Conservation (phyloP, 768 basidiomycete species). For the Boletus rubroflammeus region DNA sequence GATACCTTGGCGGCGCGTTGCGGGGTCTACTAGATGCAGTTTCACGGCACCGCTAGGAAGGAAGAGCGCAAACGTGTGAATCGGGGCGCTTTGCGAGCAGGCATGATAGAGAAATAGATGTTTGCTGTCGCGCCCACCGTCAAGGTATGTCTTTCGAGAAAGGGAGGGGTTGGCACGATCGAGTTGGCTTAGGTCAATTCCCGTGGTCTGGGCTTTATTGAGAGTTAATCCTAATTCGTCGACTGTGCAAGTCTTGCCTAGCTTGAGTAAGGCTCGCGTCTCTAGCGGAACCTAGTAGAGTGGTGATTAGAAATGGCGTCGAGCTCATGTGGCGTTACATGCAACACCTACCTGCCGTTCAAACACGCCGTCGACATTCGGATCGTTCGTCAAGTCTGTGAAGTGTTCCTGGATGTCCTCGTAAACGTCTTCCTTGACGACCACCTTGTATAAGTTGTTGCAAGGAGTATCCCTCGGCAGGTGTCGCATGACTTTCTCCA, state of each 20-base stretch:
- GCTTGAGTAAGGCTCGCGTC: conserved; percentile 72
- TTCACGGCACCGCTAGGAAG: conserved; percentile 65
- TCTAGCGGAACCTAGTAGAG: conserved; percentile 68
- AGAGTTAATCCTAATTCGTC: conserved; percentile 67
- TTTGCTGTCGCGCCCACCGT: conserved; percentile 64
- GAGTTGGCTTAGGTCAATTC: conserved; percentile 81
- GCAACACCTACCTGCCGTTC: conserved; percentile 72
- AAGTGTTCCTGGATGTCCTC: conserved; percentile 87
- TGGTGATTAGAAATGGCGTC: neutral
- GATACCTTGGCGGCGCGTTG: conserved; percentile 80
- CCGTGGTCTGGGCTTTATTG: conserved; percentile 75
- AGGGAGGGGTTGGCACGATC: conserved; percentile 57
- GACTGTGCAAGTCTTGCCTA: conserved; percentile 80
- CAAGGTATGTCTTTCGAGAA: conserved; percentile 67
- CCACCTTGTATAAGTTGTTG: conserved; percentile 76
- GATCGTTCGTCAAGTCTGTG: conserved; percentile 87
- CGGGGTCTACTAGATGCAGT: conserved; percentile 88
- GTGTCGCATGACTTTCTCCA: conserved; percentile 69
- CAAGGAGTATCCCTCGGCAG: conserved; percentile 78
- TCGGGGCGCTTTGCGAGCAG: conserved; percentile 61
- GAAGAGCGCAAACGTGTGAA: conserved; percentile 90
- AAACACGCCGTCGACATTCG: conserved; percentile 92
- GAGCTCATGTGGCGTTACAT: neutral
- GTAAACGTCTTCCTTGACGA: conserved; percentile 81
- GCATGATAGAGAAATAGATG: conserved; percentile 90